These are phyloP conservation scores for Vaccinium macrocarpon DNA, from an alignment of 148 eudicot genomes.

Conservation along the genomic window DNA sequence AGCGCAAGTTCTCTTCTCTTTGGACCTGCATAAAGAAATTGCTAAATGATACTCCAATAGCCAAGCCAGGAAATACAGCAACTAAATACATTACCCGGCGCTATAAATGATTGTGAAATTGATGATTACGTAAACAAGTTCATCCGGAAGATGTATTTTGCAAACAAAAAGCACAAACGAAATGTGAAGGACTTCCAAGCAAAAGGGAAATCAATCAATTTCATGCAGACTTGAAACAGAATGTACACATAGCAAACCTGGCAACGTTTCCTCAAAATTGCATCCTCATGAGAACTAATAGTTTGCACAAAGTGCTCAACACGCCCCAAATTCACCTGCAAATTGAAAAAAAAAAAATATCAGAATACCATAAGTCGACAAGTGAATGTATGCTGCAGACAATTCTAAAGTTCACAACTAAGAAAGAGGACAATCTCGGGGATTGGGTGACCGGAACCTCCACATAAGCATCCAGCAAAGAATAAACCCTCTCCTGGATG, in stretches of 20 bases:
- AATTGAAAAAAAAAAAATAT: neutral
- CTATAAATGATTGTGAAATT: neutral
- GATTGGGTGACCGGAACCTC: neutral
- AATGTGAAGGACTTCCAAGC: neutral
- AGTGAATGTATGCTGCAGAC: constrained; percentile 6
- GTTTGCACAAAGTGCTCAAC: constrained; percentile 38
- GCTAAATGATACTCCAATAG: neutral
- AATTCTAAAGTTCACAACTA: neutral
- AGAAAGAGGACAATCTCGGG: neutral
- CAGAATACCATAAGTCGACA: neutral
- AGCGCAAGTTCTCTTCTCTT: constrained; percentile 1
- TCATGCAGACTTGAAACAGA: neutral
- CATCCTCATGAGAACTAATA: constrained; percentile 29
- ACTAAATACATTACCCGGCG: neutral
- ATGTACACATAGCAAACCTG: constrained; percentile 18
- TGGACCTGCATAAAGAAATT: constrained; percentile 15
- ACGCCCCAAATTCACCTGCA: constrained; percentile 32
- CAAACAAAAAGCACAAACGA: neutral
- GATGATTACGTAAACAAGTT: neutral
- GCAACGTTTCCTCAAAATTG: constrained; percentile 30
- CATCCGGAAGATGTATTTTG: neutral
- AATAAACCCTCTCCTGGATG: neutral
- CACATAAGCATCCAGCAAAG: neutral
- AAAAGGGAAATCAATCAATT: neutral
- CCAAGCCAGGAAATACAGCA: constrained; percentile 1